These are phyloP conservation scores for Saccharomycopsis schoenii DNA, from an alignment of 805 yeast species.

Conservation along the genomic window DNA sequence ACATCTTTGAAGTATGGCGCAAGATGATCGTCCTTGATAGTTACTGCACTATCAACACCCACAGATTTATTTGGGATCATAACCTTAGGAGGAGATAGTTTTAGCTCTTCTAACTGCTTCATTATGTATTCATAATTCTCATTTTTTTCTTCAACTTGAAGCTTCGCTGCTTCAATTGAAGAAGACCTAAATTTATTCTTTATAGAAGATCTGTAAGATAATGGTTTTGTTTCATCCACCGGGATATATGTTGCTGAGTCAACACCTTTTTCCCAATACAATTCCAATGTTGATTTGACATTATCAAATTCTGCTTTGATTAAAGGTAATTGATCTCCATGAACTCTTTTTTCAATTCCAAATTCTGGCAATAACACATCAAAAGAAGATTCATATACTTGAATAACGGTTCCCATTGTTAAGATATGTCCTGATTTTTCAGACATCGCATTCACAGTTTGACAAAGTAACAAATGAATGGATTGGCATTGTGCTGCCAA, in stretches of 20 bases:
- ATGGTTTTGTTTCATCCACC: constrained; percentile 73
- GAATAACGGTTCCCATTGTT: constrained; percentile 78
- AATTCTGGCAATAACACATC: constrained; percentile 88
- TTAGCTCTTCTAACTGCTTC: constrained; percentile 40
- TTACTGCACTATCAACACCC: constrained; percentile 5
- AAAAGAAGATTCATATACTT: constrained; percentile 92
- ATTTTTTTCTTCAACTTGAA: constrained; percentile 28
- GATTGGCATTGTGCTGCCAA: constrained; percentile 91
- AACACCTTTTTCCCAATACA: constrained; percentile 87
- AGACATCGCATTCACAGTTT: constrained; percentile 68
- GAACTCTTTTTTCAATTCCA: constrained; percentile 92
- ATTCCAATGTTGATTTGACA: constrained; percentile 53
- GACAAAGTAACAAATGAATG: constrained; percentile 74
- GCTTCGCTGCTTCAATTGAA: constrained; percentile 59
- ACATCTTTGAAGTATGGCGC: constrained; percentile 50
- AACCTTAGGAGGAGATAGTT: constrained; percentile 39
- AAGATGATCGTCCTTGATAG: constrained; percentile 30
- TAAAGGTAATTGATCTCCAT: constrained; percentile 92
- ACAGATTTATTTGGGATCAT: constrained; percentile 23
- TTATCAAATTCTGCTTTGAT: constrained; percentile 88
- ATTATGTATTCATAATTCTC: constrained; percentile 32
- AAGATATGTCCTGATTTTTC: constrained; percentile 70
- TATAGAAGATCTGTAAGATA: constrained; percentile 67
- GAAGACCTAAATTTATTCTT: constrained; percentile 70
- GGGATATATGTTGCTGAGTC: constrained; percentile 90